These are phyloP conservation scores for Cornus controversa DNA, from an alignment of 148 eudicot genomes.

Conservation along the genomic window DNA sequence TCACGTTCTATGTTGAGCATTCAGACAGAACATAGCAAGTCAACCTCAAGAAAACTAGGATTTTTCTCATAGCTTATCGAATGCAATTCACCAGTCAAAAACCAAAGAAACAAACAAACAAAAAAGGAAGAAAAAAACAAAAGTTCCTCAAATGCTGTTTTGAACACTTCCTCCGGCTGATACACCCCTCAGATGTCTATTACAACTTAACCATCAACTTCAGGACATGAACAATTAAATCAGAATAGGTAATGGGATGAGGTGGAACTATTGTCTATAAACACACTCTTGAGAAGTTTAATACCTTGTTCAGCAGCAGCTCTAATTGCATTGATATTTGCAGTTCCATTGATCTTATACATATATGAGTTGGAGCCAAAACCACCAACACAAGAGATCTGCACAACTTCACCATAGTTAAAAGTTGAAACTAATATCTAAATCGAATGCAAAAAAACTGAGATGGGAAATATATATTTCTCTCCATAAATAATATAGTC, in stretches of 20 bases:
- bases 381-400: slow-evolving; percentile 97
- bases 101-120: neutral
- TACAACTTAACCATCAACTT: too few species aligned
- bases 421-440: neutral
- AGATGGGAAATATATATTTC: too few species aligned
- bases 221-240: too few species aligned
- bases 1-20: neutral
- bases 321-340: slow-evolving; percentile 92
- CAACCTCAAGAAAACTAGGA: neutral
- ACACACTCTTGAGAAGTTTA: neutral
- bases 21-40: neutral
- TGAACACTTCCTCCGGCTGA: too few species aligned
- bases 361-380: slow-evolving; percentile 89
- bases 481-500: neutral
- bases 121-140: neutral
- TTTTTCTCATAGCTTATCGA: neutral
- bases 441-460: neutral
- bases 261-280: neutral
- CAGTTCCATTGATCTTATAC: slow-evolving; percentile 97
- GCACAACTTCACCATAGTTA: slow-evolving; percentile 18
- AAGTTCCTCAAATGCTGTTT: too few species aligned
- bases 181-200: too few species aligned
- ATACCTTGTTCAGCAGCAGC: slow-evolving; percentile 89
- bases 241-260: neutral
- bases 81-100: neutral